Evolutionary conservation across 306 rosid species (phyloP).

Genomic region (Mucuna pruriens): DNA sequence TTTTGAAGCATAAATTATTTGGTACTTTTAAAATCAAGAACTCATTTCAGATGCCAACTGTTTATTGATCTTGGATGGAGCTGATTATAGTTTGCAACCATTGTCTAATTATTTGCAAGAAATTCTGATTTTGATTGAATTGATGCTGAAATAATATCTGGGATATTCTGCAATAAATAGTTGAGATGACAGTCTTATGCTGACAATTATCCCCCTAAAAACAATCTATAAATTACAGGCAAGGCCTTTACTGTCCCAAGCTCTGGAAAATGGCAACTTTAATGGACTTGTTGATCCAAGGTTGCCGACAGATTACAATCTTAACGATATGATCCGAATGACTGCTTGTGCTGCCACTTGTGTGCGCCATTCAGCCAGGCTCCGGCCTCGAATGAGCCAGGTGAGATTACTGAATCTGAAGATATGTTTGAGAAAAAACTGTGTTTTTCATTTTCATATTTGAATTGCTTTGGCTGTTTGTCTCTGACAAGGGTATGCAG

Average conservation of each 20-base stretch:
- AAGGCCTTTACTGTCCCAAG: constrained; percentile 69
- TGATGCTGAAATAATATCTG: not conserved
- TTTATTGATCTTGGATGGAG: constrained; percentile 5
- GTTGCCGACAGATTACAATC: constrained; percentile 55
- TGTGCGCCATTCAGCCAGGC: constrained; percentile 59
- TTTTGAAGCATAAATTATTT: constrained; percentile 6
- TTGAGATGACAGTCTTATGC: not conserved
- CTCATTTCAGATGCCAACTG: not conserved
- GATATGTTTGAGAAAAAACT: not conserved
- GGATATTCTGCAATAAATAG: not conserved
- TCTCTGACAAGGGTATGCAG: not conserved
- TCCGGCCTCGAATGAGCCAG: constrained; percentile 72
- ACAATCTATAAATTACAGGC: constrained; percentile 50
- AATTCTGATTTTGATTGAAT: not conserved
- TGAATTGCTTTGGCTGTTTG: not conserved
- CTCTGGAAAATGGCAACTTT: constrained; percentile 54
- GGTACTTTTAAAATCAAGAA: no score
- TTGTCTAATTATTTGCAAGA: not conserved
- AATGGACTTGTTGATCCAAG: constrained; percentile 52
- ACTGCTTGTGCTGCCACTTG: constrained; percentile 64
- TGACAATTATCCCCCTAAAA: not conserved
- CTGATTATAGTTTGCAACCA: not conserved
- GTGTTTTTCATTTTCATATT: not conserved
- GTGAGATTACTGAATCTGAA: constrained; percentile 42
- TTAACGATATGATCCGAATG: constrained; percentile 58